phyloP scores from a whole-genome alignment of 2,329 filamentous ascomycete genomes.

The Gaeumannomyces sp. region DNA sequence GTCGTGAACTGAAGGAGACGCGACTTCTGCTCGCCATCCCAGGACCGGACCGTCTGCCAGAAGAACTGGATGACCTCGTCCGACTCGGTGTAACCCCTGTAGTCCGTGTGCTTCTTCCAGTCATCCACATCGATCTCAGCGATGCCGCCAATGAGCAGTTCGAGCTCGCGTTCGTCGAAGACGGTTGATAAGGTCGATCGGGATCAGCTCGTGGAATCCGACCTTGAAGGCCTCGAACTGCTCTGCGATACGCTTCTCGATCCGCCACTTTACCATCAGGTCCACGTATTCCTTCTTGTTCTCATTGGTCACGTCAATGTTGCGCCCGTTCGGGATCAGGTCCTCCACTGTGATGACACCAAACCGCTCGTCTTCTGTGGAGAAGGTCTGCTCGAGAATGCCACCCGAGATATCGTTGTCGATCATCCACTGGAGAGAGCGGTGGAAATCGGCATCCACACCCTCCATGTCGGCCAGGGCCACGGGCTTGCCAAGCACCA shows the following conservation, averaged over 20 bases:
- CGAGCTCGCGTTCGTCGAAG: conserved; percentile 95
- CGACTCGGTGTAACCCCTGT: conserved; percentile 94
- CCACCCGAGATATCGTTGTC: conserved; percentile 93
- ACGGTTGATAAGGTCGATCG: conserved; percentile 94
- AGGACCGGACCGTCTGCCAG: conserved; percentile 94
- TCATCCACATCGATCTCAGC: conserved; percentile 99
- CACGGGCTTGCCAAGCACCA: conserved; percentile 93
- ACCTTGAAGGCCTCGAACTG: conserved; percentile 98
- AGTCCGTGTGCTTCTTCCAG: conserved; percentile 99
- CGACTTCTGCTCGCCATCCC: conserved; percentile 98
- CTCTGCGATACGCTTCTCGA: conserved; percentile 95
- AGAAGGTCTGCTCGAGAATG: conserved; percentile 91
- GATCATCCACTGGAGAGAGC: conserved; percentile 93
- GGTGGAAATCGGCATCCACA: conserved; percentile 95
- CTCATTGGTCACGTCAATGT: conserved; percentile 95
- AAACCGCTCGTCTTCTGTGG: conserved; percentile 94
- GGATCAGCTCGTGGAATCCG: conserved; percentile 96
- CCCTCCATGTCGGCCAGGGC: conserved; percentile 95
- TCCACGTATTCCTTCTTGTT: conserved; percentile 99
- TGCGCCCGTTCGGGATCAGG: conserved; percentile 78
- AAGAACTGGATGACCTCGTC: conserved; percentile 98
- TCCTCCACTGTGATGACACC: conserved; percentile 92
- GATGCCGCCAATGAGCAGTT: conserved; percentile 94
- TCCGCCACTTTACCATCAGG: conserved; percentile 98
- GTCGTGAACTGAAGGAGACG: conserved; percentile 94